Base-by-base conservation (phyloP, 352 stramenopile species). In the Pythium angustatum region DNA sequence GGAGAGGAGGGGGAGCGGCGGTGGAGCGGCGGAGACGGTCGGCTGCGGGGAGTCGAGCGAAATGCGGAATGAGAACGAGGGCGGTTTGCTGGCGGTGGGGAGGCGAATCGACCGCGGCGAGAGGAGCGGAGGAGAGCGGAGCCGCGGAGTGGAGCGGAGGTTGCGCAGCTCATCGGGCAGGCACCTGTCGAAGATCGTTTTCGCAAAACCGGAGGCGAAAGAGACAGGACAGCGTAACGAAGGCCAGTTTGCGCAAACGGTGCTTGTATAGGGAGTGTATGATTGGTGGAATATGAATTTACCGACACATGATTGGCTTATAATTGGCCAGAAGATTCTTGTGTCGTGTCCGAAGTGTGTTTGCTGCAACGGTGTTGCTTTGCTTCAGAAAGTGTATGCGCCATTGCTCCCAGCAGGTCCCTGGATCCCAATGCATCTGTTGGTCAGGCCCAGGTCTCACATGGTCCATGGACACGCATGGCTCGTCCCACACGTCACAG, bases 101-200 rank as follows among this genome's bases (percentile, higher is more conserved):
- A n/a, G n/a, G n/a, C 10, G 10, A 19, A 48, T 9, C 11, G 40
- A 24, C 6, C 10, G 45, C n/a, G 10, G 31, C 19, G 8, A 5
- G 19, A 7, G 30, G 49, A 7, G 30, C 28, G 28, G 19, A 21
- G 45, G 31, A 24, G 45, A 17, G 44, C n/a, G 26, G 48, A 21
- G 48, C 11, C 2, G 15, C 2, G 1, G 49, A 31, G 8, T n/a
- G 49, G 2, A 7, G 19, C 1, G 31, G 30, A 21, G 31, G 17
- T 43, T 43, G 27, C 11, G 43, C 7, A 41, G 45, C 45, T 34
- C 55, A 24, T 54, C n/a, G 58, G 15, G 26, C 7, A 44, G 19
- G 34, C 56, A 63, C 56, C 66, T 60, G 59, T 63, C 45, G 54
- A 72, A 73, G 66, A 73, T 73, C 66, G 66, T 73, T 72, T 73